These are phyloP conservation scores for Epichloe amarillans DNA, from an alignment of 2,329 filamentous ascomycete species.

Conservation along the genomic window DNA sequence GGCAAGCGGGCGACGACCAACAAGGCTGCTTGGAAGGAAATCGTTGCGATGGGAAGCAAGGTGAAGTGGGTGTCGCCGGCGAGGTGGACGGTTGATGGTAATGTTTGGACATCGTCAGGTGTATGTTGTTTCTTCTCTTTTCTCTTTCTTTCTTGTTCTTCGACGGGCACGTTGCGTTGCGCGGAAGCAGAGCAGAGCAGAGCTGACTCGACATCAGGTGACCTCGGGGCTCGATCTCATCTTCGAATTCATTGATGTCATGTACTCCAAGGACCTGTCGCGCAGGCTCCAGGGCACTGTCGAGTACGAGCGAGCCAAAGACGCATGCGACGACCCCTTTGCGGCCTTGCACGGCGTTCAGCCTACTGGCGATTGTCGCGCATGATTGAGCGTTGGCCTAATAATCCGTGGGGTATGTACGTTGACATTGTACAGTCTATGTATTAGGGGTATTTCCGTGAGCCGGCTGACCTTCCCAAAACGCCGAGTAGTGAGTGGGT, in stretches of 20 bases:
- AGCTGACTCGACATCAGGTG: slow-evolving; percentile 4
- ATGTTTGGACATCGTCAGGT: slow-evolving; percentile 52
- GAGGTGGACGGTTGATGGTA: slow-evolving; percentile 51
- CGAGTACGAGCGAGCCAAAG: slow-evolving; percentile 8
- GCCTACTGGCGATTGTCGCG: slow-evolving; percentile 4
- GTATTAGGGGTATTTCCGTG: no score
- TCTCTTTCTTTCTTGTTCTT: not conserved
- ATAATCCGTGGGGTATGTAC: no score
- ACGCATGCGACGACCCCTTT: slow-evolving; percentile 10
- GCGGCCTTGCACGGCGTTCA: slow-evolving; percentile 6
- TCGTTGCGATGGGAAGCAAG: slow-evolving; percentile 29
- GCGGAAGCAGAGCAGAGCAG: not conserved
- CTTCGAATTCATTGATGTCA: slow-evolving; percentile 9
- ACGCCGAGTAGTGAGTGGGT: not conserved
- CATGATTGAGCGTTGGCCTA: not conserved
- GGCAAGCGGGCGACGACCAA: slow-evolving; percentile 51
- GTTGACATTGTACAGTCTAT: no score
- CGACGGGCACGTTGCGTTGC: no score
- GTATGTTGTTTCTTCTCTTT: slow-evolving; percentile 12
- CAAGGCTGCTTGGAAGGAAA: slow-evolving; percentile 39
- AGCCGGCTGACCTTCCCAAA: not conserved
- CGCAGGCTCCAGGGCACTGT: slow-evolving; percentile 3
- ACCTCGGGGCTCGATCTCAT: slow-evolving; percentile 9
- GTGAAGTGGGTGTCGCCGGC: slow-evolving; percentile 47
- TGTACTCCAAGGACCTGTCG: slow-evolving; percentile 4